These are phyloP conservation scores for Geotrichum klebahnii DNA, from an alignment of 1,139 yeast species.

Conservation along the genomic window DNA sequence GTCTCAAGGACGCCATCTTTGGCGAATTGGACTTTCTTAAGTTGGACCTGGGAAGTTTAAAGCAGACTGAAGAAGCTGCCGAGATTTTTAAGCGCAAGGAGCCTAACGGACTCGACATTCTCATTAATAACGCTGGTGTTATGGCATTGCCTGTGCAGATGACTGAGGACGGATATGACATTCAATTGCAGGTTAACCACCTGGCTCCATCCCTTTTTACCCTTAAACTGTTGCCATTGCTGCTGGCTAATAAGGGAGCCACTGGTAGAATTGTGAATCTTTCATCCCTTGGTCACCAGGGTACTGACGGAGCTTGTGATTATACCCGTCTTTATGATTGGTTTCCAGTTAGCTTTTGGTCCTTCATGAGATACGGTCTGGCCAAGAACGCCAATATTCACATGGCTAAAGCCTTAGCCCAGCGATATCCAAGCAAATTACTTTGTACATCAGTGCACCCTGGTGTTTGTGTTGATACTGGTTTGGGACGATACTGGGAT, in stretches of 20 bases:
- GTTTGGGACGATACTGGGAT: constrained; percentile 69
- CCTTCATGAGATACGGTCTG: constrained; percentile 75
- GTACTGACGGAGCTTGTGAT: constrained; percentile 51
- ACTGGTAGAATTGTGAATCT: constrained; percentile 61
- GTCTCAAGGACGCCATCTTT: constrained; percentile 29
- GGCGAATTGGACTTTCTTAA: constrained; percentile 61
- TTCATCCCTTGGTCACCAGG: constrained; percentile 65
- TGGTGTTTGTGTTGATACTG: constrained; percentile 78
- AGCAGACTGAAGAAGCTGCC: constrained; percentile 57
- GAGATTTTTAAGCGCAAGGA: constrained; percentile 50
- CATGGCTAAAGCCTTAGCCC: constrained; percentile 59
- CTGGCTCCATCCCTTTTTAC: constrained; percentile 72
- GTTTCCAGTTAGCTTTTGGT: constrained; percentile 53
- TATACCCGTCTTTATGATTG: constrained; percentile 53
- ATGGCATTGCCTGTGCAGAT: constrained; percentile 66
- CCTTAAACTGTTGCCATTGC: constrained; percentile 54
- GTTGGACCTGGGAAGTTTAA: constrained; percentile 58
- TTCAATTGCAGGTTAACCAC: constrained; percentile 76
- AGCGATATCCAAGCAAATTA: constrained; percentile 59
- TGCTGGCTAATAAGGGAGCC: constrained; percentile 35
- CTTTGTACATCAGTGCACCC: constrained; percentile 73
- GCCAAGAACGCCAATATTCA: constrained; percentile 82
- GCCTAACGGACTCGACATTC: constrained; percentile 49
- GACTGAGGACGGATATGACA: constrained; percentile 71
- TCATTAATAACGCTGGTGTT: constrained; percentile 78